Evolutionary conservation across 192 early-diverging fungal genomes (phyloP).

Genomic region (Glomus cerebriforme): DNA sequence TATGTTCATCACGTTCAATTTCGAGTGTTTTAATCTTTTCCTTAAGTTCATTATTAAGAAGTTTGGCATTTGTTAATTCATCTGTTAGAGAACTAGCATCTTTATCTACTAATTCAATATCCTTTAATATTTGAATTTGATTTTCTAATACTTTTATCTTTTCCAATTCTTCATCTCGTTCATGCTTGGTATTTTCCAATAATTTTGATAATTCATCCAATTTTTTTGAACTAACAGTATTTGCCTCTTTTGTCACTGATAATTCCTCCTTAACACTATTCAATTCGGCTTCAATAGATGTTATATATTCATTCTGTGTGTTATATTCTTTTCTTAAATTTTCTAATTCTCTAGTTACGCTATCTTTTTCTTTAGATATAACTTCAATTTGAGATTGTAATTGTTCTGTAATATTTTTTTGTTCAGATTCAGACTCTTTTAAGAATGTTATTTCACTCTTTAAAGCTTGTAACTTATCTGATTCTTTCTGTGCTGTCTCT

Average conservation of each 20-base stretch:
- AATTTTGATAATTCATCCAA: conserved; percentile 2
- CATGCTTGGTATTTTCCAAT: not conserved
- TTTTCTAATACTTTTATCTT: not conserved
- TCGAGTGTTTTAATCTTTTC: not conserved
- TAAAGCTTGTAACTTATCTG: not conserved
- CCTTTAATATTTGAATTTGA: not conserved
- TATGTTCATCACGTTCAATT: not conserved
- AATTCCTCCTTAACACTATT: conserved; percentile 2
- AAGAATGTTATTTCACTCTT: not conserved
- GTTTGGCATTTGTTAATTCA: not conserved
- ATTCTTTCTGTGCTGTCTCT: conserved; percentile 1
- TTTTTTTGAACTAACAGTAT: not conserved
- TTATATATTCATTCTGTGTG: not conserved
- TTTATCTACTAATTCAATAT: not conserved
- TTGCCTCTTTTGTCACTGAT: not conserved
- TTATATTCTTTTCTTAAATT: not conserved
- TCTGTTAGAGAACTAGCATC: not conserved
- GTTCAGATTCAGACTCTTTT: not conserved
- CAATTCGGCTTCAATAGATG: conserved; percentile 1
- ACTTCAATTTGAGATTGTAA: conserved; percentile 1
- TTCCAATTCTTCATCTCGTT: conserved; percentile 20
- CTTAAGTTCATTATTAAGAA: not conserved
- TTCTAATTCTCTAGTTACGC: not conserved
- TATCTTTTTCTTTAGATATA: not conserved
- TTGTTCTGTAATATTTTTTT: conserved; percentile 1